Base-by-base conservation (phyloP, 345 rosid species). In the Eucalyptus albens region DNA sequence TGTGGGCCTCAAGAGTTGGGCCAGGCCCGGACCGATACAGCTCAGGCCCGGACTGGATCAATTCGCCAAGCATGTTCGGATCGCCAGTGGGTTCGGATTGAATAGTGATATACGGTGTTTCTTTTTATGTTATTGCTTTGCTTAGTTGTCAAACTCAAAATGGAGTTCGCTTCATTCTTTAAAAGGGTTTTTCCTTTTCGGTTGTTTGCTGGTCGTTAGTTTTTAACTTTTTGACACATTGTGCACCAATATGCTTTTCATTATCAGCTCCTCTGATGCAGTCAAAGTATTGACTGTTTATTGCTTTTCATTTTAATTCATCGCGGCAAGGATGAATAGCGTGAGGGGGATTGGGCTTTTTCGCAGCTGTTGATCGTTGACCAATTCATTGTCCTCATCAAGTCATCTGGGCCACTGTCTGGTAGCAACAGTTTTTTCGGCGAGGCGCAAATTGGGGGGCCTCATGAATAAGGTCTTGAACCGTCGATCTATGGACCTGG, bases 311-410 rank as follows among this genome's bases (percentile, higher is more conserved):
- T 88, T 21, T 51, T 49, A 49, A 72, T 65, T 27, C 50, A 31
- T 87, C 80, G 80, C 88, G 90, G 93, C 86, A 51, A 90, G 45
- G 55, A 97, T 97, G 99, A 96, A 53, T 19, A 93, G 93, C 94
- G 96, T 69, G 87, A 96, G 91, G 93, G 93, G 91, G 98, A 96
- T 88, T 96, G 99, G 97, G 94, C 92, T 89, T 94, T 95, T 22
- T 90, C 94, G 82, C 95, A 94, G 86, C 69, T 94, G 24, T 19
- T 19, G 59, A 53, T 0, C 59, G 60, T 69, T 95, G 44, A 92
- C 95, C 50, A 94, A 92, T 16, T 93, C 97, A 13, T 90, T 96
- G 94, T 94, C 95, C 55, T 92, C 95, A 9, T 92, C 98, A 29
- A 89, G 59, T 53, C 59, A 53, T 53, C 11, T 53, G 59, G 95